Evolutionary conservation across 441 rosid genomes (phyloP), one percentile per base, ranked within the genome.

Genomic region (Monsonia emarginata): DNA sequence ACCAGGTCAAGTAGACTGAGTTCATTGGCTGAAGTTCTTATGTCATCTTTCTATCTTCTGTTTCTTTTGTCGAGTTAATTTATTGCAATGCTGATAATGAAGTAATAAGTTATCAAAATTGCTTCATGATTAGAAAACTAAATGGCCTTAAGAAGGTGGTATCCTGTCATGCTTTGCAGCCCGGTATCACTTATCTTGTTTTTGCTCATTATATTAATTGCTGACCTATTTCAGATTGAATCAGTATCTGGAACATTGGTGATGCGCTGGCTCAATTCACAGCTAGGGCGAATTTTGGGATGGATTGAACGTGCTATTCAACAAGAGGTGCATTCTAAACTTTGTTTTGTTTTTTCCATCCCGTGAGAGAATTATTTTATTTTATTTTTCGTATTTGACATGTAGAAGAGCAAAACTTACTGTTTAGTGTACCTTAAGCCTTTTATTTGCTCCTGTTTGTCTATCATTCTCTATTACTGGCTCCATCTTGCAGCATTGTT

Each of bases 261-360:
- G 59, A 76, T 95, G 88, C 83, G 97, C 71, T 95, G 99, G 99
- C 80, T 95, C 70, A 95, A 95, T 83, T 75, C 96, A 44, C 97
- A 95, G 83, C 88, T 95, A 40, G 97, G 85, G 74, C 82, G 96
- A 82, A 83, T 95, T 77, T 83, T 88, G 70, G 72, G 89, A 64
- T 95, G 99, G 97, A 94, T 95, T 78, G 97, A 95, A 72, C 89
- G 99, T 67, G 87, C 98, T 67, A 80, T 83, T 78, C 97, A 87
- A 81, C 97, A 87, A 74, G 99, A 95, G 99, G 99, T 88, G 79
- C 71, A 16, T n/a, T 30, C 1, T 32, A 30, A 69, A 4, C 54
- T 69, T 14, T 7, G 11, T 25, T 69, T 57, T 28, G 42, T 16
- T 31, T 22, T 61, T 64, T 65, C 42, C 26, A 14, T n/a, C 19